Percentiles rank a stretch among this genome's conserved stretches.
These are phyloP conservation scores for Alternaria angustiovoidea DNA, from an alignment of 2,329 filamentous ascomycete genomes.

Conservation along the genomic window DNA sequence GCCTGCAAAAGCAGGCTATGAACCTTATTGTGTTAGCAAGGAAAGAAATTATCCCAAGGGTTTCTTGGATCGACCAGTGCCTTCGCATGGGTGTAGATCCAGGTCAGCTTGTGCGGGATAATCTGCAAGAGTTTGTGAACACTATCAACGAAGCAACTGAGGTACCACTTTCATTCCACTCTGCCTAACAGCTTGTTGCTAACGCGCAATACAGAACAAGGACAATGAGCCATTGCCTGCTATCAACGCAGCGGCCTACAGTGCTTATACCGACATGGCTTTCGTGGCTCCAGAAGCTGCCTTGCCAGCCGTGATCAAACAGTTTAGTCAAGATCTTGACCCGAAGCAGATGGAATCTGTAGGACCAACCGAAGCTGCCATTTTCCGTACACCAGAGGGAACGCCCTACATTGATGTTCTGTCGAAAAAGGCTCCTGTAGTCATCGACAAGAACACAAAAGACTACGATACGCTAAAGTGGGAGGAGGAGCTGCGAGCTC, in stretches of 20 bases:
- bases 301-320: slow-evolving; percentile 75
- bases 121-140: slow-evolving; percentile 70
- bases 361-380: slow-evolving; percentile 88
- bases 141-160: slow-evolving; percentile 69
- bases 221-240: slow-evolving; percentile 35
- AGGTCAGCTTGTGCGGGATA: slow-evolving; percentile 73
- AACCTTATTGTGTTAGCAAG: slow-evolving; percentile 80
- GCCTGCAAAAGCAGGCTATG: slow-evolving; percentile 75
- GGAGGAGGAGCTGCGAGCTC: slow-evolving; percentile 89
- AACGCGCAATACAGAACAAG: slow-evolving; percentile 21
- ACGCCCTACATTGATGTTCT: slow-evolving; percentile 90
- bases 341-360: slow-evolving; percentile 73
- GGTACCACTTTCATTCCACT: slow-evolving; percentile 54
- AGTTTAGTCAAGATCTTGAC: slow-evolving; percentile 78
- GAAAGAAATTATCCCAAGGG: slow-evolving; percentile 76
- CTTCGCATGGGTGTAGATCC: slow-evolving; percentile 83
- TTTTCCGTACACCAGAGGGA: slow-evolving; percentile 89
- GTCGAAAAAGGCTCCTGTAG: slow-evolving; percentile 76
- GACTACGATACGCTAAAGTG: slow-evolving; percentile 97
- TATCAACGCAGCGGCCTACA: slow-evolving; percentile 76
- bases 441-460: slow-evolving; percentile 87
- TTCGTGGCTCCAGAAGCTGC: slow-evolving; percentile 90
- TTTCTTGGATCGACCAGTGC: slow-evolving; percentile 89
- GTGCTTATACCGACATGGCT: slow-evolving; percentile 86
- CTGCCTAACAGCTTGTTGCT: neutral